A percentile compares a stretch with the other conserved stretches of the same genome.
Evolutionary conservation across 2,329 filamentous ascomycete species (phyloP).

Genomic region (Fusarium mangiferae): DNA sequence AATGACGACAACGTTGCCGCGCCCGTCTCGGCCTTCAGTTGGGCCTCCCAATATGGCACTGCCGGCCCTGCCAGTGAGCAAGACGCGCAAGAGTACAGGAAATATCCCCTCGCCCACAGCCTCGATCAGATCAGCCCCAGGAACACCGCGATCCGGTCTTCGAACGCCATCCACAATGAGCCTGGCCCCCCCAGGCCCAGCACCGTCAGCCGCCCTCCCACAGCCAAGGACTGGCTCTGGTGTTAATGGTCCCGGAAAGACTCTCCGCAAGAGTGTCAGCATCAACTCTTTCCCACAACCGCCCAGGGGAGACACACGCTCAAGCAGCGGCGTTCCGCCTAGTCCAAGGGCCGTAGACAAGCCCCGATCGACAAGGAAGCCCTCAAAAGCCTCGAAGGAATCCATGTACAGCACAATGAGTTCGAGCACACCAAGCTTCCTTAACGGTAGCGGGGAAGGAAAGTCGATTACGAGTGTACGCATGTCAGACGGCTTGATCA

Average conservation of each 20-base stretch:
- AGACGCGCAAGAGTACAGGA: slow-evolving; percentile 75
- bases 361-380: slow-evolving; percentile 58
- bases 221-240: slow-evolving; percentile 65
- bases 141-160: slow-evolving; percentile 66
- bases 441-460: slow-evolving; percentile 82
- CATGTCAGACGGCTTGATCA: slow-evolving; percentile 79
- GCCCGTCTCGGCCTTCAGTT: slow-evolving; percentile 72
- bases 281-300: slow-evolving; percentile 95
- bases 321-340: slow-evolving; percentile 68
- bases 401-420: slow-evolving; percentile 62
- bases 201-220: slow-evolving; percentile 64
- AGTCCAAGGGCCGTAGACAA: slow-evolving; percentile 67
- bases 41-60: slow-evolving; percentile 78
- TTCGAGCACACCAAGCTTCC: slow-evolving; percentile 72
- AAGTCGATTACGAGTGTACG: slow-evolving; percentile 75
- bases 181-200: slow-evolving; percentile 63
- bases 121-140: slow-evolving; percentile 54
- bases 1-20: slow-evolving; percentile 69
- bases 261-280: slow-evolving; percentile 87
- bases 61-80: slow-evolving; percentile 78
- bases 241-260: slow-evolving; percentile 71
- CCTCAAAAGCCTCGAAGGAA: slow-evolving; percentile 65
- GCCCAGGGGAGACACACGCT: slow-evolving; percentile 71
- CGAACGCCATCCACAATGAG: slow-evolving; percentile 68
- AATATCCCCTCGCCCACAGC: slow-evolving; percentile 52